Evolutionary conservation across 306 rosid species (phyloP).

Genomic region (Pyrus bretschneideri): DNA sequence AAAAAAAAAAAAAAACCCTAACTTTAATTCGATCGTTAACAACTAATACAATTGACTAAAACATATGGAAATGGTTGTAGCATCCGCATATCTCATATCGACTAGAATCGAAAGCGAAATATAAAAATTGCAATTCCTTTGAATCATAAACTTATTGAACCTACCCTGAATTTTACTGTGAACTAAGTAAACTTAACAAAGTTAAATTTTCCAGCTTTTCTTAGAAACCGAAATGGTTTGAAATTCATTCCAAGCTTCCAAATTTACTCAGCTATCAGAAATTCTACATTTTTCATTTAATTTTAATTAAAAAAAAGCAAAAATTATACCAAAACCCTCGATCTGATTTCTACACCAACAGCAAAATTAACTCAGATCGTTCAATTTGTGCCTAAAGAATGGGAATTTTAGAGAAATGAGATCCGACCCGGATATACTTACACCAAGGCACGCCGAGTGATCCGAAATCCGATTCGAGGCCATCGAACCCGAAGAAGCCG

Average conservation of each 20-base stretch:
- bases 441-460: constrained; percentile 98
- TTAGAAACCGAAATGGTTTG: neutral
- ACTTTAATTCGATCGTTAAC: neutral
- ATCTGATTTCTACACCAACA: neutral
- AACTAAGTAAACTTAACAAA: neutral
- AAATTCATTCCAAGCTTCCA: neutral
- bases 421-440: constrained; percentile 40
- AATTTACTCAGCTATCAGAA: neutral
- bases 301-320: neutral
- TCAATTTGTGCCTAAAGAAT: neutral
- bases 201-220: neutral
- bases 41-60: neutral
- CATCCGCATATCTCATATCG: neutral
- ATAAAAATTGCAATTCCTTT: neutral
- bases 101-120: neutral
- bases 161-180: neutral
- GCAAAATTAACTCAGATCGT: constrained; percentile 3
- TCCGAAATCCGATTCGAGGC: constrained; percentile 84
- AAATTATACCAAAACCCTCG: neutral
- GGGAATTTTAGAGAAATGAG: neutral
- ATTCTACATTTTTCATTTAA: neutral
- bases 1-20: too few species aligned
- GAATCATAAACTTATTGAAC: neutral
- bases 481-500: constrained; percentile 64
- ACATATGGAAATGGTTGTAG: neutral